Percentiles rank a stretch among this genome's conserved stretches.
These are phyloP conservation scores for Colletotrichum salicis DNA, from an alignment of 2,329 filamentous ascomycete genomes.

Conservation along the genomic window DNA sequence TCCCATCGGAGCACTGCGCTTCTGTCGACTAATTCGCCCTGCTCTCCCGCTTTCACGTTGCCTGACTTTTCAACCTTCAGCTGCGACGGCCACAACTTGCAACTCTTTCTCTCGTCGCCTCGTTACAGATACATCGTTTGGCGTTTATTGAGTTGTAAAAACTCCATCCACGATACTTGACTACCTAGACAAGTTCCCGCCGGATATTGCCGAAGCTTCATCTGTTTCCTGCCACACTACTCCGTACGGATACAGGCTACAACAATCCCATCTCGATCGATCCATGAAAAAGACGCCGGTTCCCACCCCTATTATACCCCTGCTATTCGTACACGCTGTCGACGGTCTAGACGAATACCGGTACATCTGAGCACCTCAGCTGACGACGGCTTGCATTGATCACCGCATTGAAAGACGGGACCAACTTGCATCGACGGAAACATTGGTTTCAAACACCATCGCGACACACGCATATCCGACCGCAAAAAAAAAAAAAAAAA, in stretches of 20 bases:
- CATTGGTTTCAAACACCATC: conserved; percentile 35
- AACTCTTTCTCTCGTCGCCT: background rate
- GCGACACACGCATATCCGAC: conserved; percentile 30
- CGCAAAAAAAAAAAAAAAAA: too few species aligned
- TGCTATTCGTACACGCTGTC: background rate
- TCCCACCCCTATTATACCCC: background rate
- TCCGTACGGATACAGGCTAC: background rate
- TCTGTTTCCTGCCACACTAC: background rate
- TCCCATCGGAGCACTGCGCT: conserved; percentile 21
- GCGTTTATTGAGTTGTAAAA: background rate
- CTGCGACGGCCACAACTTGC: background rate
- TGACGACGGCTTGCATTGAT: background rate
- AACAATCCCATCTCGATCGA: background rate
- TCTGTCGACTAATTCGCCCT: conserved; percentile 21
- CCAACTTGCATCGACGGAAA: conserved; percentile 26
- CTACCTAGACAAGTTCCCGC: background rate
- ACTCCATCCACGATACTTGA: background rate
- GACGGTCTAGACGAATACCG: background rate
- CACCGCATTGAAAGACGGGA: conserved; percentile 16
- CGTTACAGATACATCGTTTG: background rate
- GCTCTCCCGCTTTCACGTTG: background rate
- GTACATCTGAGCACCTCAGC: background rate
- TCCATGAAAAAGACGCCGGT: background rate
- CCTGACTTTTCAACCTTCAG: background rate
- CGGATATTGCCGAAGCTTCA: background rate